Conservation (phyloP, 1,284 basidiomycete genomes). For the Marasmius tenuissimus region DNA sequence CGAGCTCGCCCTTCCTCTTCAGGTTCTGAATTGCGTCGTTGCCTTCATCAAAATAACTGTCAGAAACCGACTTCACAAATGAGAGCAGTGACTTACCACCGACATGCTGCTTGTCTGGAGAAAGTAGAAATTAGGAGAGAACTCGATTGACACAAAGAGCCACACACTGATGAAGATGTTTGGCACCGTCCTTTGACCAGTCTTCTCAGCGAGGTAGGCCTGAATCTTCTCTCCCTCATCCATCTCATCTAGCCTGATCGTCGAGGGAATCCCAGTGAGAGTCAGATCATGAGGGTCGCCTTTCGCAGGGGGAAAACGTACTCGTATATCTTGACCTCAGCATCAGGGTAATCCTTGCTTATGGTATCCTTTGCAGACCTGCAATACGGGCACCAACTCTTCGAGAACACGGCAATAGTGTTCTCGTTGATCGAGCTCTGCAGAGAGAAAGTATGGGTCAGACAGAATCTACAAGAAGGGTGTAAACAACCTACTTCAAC, state of each 20-base stretch:
- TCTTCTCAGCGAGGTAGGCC: conserved; percentile 44
- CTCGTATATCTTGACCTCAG: conserved; percentile 37
- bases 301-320: conserved; percentile 39
- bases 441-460: not conserved
- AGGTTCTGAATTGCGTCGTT: conserved; percentile 23
- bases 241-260: conserved; percentile 21
- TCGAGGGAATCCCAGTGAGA: not conserved
- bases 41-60: conserved; percentile 11
- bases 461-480: not conserved
- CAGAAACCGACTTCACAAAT: not conserved
- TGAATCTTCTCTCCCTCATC: conserved; percentile 49
- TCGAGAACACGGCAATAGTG: conserved; percentile 61
- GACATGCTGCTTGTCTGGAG: conserved; percentile 33
- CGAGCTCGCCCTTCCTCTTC: conserved; percentile 18
- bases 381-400: conserved; percentile 55
- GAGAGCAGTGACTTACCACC: conserved; percentile 26
- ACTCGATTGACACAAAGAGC: not conserved
- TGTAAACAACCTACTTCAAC: conserved; percentile 2
- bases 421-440: conserved; percentile 45
- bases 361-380: conserved; percentile 47
- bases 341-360: conserved; percentile 33
- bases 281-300: not conserved
- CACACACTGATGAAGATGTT: conserved; percentile 56
- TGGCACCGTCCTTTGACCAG: conserved; percentile 50
- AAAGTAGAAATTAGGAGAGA: not conserved